A percentile compares a stretch with the other conserved stretches of the same genome.
These are phyloP conservation scores for Dothiorella sarmentorum DNA, from an alignment of 2,329 filamentous ascomycete genomes.

Conservation along the genomic window DNA sequence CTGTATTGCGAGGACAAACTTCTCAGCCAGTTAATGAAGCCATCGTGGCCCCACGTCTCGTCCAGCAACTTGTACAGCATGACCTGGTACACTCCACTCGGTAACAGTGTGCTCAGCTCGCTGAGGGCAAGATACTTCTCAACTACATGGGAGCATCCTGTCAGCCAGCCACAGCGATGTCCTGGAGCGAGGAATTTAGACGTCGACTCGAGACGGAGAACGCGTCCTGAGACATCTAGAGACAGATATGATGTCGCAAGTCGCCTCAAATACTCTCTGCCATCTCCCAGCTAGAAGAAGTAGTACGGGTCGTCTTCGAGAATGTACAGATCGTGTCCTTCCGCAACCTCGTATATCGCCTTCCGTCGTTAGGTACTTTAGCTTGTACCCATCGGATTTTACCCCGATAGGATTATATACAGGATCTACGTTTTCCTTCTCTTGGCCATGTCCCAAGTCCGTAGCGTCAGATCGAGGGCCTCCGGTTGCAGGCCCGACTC, in stretches of 20 bases:
- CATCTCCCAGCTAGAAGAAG: slow-evolving; percentile 23
- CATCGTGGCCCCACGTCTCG: slow-evolving; percentile 31
- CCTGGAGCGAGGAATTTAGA: slow-evolving; percentile 35
- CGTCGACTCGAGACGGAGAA: slow-evolving; percentile 31
- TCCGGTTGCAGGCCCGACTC: slow-evolving; percentile 26
- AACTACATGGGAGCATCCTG: slow-evolving; percentile 27
- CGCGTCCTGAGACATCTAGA: slow-evolving; percentile 32
- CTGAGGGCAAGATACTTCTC: slow-evolving; percentile 26
- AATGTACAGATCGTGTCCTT: slow-evolving; percentile 28
- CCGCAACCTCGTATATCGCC: slow-evolving; percentile 28
- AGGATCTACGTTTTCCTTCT: slow-evolving; percentile 25
- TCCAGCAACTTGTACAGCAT: slow-evolving; percentile 33
- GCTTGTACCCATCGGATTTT: slow-evolving; percentile 30
- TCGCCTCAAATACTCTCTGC: slow-evolving; percentile 18
- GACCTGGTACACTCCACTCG: slow-evolving; percentile 30
- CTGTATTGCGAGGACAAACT: slow-evolving; percentile 26
- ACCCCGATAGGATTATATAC: slow-evolving; percentile 33
- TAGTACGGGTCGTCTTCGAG: slow-evolving; percentile 34
- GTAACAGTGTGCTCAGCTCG: slow-evolving; percentile 24
- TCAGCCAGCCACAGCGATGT: slow-evolving; percentile 32
- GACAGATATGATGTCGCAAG: slow-evolving; percentile 32
- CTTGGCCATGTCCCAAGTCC: slow-evolving; percentile 24
- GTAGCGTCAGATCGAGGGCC: slow-evolving; percentile 25
- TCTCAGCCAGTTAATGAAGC: slow-evolving; percentile 30
- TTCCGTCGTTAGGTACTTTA: slow-evolving; percentile 24